phyloP scores from a whole-genome alignment of 805 yeast species.

The Diddensiella caesifluorescens region DNA sequence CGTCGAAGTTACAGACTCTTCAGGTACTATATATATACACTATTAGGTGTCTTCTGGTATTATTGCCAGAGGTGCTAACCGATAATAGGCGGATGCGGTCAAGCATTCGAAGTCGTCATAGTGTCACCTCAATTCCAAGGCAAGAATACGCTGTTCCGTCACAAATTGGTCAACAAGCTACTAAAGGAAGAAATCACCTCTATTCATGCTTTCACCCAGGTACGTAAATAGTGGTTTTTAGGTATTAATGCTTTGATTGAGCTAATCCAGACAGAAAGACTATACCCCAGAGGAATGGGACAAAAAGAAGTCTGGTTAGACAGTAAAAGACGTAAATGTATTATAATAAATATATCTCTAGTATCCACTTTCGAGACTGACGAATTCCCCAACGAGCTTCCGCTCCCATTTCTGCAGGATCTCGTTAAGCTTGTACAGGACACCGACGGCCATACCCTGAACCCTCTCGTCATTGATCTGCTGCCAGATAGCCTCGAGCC shows the following conservation, averaged over 20 bases:
- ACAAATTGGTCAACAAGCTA: conserved; percentile 74
- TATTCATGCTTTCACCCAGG: conserved; percentile 95
- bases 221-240: conserved; percentile 33
- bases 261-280: conserved; percentile 25
- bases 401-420: conserved; percentile 25
- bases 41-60: conserved; percentile 1
- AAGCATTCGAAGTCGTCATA: conserved; percentile 89
- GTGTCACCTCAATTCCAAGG: conserved; percentile 69
- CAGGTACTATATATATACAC: conserved; percentile 29
- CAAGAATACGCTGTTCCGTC: conserved; percentile 80
- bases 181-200: conserved; percentile 77
- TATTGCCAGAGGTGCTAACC: no score
- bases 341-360: background rate
- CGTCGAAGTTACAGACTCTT: conserved; percentile 70
- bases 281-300: conserved; percentile 90
- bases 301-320: conserved; percentile 6
- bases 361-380: conserved; percentile 12
- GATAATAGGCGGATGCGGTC: conserved; percentile 87
- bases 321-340: background rate
- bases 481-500: conserved; percentile 31
- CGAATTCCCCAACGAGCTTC: conserved; percentile 18
- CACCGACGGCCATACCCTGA: conserved; percentile 31
- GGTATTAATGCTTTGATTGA: background rate
- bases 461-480: conserved; percentile 26
- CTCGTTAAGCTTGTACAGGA: conserved; percentile 26